Base-by-base conservation (phyloP, 2,329 filamentous ascomycete species). In the Aspergillus fumigatiaffinis region DNA sequence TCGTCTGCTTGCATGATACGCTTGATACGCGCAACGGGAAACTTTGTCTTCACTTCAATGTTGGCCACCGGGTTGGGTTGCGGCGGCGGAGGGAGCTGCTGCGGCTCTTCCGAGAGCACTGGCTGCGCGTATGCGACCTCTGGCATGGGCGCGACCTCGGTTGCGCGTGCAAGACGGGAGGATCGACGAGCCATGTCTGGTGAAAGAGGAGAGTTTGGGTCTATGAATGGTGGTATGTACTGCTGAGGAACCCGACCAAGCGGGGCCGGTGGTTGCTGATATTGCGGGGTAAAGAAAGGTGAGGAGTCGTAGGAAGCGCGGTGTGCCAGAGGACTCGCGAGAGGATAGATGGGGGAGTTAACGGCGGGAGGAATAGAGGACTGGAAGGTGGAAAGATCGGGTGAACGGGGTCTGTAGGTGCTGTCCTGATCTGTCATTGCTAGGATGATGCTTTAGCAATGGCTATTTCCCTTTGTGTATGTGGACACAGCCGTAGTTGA, bases 1-100 rank as follows among this genome's bases (percentile, higher is more conserved):
- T 99, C 94, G 70, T 99, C 94, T 10, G 93, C 93, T 77, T 99
- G 94, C 94, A 99, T 97, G 69, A 99, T 97, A 52, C 94, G 87
- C 82, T 99, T 99, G 80, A 99, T 99, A 60, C 94, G 85, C 14
- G 94, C 94, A 32, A 96, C 96, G 1, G 94, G 94, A 69, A 99
- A 99, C 69, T 97, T 97, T 35, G 93, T 97, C 75, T 86, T 90
- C 66, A 99, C 91, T 47, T 91, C 75, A 77, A 96, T 77, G 74
- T 84, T 73, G 77, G 86, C 75, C 53, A 72, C 70, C 50, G 73
- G 69, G 46, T 68, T 66, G 46, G 71, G 60, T 38, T 60, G 60
- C 4, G 52, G 52, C 29, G 56, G 49, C 41, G 68, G 32, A 7
- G 32, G 32, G 32, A 38, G 32, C 41, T 61, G 60, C 4, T 52